Conservation (phyloP, 768 basidiomycete genomes). For the Lactarius vividus region DNA sequence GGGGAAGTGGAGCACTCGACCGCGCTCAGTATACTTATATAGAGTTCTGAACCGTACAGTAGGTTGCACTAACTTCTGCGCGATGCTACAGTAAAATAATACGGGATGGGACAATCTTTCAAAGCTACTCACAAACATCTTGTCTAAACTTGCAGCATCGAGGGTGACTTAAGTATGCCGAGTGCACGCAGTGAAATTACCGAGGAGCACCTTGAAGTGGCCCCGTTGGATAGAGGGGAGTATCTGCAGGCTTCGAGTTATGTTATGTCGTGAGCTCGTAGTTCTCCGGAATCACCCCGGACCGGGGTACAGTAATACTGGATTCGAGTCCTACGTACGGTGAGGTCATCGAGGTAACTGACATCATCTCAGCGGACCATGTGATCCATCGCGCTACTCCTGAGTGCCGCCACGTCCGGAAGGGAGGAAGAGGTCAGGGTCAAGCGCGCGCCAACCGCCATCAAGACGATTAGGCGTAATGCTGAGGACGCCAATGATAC, state of each 20-base stretch:
- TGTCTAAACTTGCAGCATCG: background rate
- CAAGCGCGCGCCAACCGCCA: background rate
- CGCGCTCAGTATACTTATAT: background rate
- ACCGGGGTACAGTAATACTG: too few relatives aligned
- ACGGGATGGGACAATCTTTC: background rate
- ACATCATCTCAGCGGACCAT: background rate
- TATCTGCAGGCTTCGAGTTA: background rate
- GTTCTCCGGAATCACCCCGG: background rate
- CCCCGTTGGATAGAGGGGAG: background rate
- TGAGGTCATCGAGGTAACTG: background rate
- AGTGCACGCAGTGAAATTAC: background rate
- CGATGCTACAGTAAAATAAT: background rate
- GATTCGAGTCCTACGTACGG: background rate
- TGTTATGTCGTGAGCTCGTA: background rate
- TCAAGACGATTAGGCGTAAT: background rate
- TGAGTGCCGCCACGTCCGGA: background rate
- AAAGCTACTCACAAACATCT: background rate
- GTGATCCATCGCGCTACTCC: background rate
- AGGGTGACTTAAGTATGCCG: background rate
- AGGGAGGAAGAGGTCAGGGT: background rate
- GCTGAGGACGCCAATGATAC: background rate
- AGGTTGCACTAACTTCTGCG: background rate
- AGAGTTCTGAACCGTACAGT: background rate
- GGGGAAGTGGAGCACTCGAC: slow-evolving; percentile 40
- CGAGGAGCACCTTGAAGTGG: background rate